phyloP scores from a whole-genome alignment of 495 filamentous ascomycete species.

The Penicillium argentinense region DNA sequence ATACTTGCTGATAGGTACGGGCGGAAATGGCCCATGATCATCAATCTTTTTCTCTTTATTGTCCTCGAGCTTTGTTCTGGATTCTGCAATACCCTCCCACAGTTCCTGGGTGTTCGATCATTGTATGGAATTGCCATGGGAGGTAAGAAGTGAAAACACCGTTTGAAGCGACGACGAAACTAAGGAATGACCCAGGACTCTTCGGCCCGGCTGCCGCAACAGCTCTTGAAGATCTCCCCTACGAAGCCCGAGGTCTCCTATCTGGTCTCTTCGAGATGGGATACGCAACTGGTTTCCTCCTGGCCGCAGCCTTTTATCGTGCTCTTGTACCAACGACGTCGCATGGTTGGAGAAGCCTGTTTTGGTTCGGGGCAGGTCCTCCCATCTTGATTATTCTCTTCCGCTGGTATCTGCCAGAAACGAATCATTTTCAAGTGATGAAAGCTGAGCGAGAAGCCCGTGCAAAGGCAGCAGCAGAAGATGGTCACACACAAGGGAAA shows the following conservation, averaged over 20 bases:
- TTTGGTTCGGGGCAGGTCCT: constrained; percentile 74
- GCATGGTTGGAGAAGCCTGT: constrained; percentile 68
- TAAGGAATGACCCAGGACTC: constrained; percentile 37
- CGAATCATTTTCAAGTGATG: constrained; percentile 41
- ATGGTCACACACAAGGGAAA: constrained; percentile 1
- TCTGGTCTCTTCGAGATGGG: constrained; percentile 74
- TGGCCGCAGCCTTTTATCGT: constrained; percentile 67
- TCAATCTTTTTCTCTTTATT: constrained; percentile 73
- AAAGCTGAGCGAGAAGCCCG: constrained; percentile 32
- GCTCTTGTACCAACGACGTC: constrained; percentile 62
- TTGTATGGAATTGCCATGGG: constrained; percentile 80
- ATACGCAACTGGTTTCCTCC: constrained; percentile 73
- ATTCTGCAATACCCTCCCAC: constrained; percentile 66
- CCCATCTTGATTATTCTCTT: constrained; percentile 71
- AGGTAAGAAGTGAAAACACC: constrained; percentile 23
- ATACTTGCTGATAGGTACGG: constrained; percentile 72
- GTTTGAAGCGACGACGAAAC: background rate
- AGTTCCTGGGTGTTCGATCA: constrained; percentile 68
- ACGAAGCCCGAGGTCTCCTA: constrained; percentile 63
- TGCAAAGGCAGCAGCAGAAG: constrained; percentile 2
- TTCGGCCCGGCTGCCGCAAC: constrained; percentile 80
- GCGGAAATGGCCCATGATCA: constrained; percentile 76
- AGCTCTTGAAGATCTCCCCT: constrained; percentile 73
- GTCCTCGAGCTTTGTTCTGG: constrained; percentile 69
- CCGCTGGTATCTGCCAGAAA: constrained; percentile 69